Conservation (phyloP, 805 yeast genomes). For the Wickerhamomyces silvicola region DNA sequence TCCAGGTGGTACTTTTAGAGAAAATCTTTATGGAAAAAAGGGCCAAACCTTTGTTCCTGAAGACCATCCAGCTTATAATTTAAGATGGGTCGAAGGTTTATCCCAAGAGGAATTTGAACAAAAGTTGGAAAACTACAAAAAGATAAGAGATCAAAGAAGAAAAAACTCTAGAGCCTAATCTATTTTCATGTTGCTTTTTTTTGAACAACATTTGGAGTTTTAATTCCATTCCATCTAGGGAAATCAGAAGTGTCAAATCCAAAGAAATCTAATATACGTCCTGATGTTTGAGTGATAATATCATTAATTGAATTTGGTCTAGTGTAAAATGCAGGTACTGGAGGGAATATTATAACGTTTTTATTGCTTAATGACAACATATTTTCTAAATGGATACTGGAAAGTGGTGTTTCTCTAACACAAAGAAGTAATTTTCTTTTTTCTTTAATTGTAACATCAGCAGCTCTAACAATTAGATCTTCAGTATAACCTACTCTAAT, state of each 20-base stretch:
- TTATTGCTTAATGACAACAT: slow-evolving; percentile 18
- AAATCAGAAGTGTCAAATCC: slow-evolving; percentile 17
- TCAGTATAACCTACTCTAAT: slow-evolving; percentile 24
- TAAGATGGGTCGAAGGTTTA: slow-evolving; percentile 20
- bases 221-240: slow-evolving; percentile 24
- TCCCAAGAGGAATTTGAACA: slow-evolving; percentile 24
- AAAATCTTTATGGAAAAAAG: slow-evolving; percentile 20
- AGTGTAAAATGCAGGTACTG: slow-evolving; percentile 25
- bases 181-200: too few species aligned
- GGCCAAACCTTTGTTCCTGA: slow-evolving; percentile 14
- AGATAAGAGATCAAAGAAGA: too few species aligned
- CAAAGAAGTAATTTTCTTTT: slow-evolving; percentile 19
- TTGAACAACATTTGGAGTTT: slow-evolving; percentile 8
- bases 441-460: slow-evolving; percentile 25
- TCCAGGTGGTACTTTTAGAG: slow-evolving; percentile 30
- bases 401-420: slow-evolving; percentile 25
- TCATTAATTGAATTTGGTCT: slow-evolving; percentile 21
- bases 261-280: slow-evolving; percentile 22
- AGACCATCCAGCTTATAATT: slow-evolving; percentile 13
- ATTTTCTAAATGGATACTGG: slow-evolving; percentile 23
- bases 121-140: slow-evolving; percentile 3
- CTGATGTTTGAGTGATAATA: slow-evolving; percentile 22
- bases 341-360: slow-evolving; percentile 23
- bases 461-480: slow-evolving; percentile 24
- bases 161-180: too few species aligned